A percentile compares a stretch with the other conserved stretches of the same genome.
These are phyloP conservation scores for Kuraishia hungarica DNA, from an alignment of 805 yeast genomes.

Conservation along the genomic window DNA sequence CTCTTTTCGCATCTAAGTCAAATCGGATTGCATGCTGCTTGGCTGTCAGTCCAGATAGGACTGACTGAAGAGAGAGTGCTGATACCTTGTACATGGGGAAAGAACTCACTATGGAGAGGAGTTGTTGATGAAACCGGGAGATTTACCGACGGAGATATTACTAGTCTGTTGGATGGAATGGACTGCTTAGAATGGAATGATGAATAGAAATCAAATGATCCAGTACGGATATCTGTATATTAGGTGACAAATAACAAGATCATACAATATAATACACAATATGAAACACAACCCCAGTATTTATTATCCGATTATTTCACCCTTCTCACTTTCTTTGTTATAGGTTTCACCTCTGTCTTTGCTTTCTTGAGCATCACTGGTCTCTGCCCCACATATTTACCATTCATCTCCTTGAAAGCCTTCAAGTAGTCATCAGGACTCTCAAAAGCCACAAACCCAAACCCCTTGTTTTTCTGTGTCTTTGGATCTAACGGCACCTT, in stretches of 20 bases:
- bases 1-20: background rate
- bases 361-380: slow-evolving; percentile 68
- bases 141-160: background rate
- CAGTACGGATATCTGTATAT: no score
- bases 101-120: background rate
- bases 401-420: slow-evolving; percentile 71
- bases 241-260: no score
- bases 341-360: slow-evolving; percentile 28
- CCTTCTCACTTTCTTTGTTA: slow-evolving; percentile 11
- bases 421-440: slow-evolving; percentile 57
- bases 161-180: background rate
- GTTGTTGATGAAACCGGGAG: background rate
- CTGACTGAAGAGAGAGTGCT: background rate
- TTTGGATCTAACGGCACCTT: slow-evolving; percentile 47
- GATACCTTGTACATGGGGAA: background rate
- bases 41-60: background rate
- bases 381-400: slow-evolving; percentile 65
- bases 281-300: background rate
- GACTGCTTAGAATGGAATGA: background rate
- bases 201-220: no score
- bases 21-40: background rate
- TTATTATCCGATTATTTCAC: background rate
- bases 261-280: no score
- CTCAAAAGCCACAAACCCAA: slow-evolving; percentile 64
- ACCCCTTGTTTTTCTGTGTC: slow-evolving; percentile 50